Evolutionary conservation across 768 basidiomycete species (phyloP).

Genomic region (Rhizopogon sp.): DNA sequence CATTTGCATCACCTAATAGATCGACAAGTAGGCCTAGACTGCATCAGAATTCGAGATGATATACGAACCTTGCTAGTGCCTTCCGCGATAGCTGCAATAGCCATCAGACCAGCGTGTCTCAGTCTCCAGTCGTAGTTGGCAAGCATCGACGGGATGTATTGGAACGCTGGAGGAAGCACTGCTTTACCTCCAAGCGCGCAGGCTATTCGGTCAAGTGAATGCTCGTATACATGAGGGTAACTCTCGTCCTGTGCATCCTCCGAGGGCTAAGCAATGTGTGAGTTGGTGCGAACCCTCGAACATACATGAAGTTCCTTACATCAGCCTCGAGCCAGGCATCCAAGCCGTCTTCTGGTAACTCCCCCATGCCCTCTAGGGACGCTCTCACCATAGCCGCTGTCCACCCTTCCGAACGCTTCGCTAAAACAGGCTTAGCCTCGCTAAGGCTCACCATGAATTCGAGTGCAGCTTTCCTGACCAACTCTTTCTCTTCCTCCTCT

Average conservation of each 20-base stretch:
- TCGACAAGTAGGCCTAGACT: slow-evolving; percentile 1
- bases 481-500: slow-evolving; percentile 62
- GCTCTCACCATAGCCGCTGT: slow-evolving; percentile 63
- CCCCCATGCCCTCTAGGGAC: slow-evolving; percentile 80
- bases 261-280: slow-evolving; percentile 43
- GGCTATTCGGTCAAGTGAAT: slow-evolving; percentile 76
- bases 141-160: slow-evolving; percentile 79
- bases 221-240: slow-evolving; percentile 76
- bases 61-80: slow-evolving; percentile 63
- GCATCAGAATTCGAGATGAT: not conserved
- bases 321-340: slow-evolving; percentile 69
- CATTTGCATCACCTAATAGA: slow-evolving; percentile 63
- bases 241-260: slow-evolving; percentile 55
- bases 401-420: slow-evolving; percentile 66
- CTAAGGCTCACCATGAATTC: slow-evolving; percentile 83
- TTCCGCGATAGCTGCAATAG: slow-evolving; percentile 81
- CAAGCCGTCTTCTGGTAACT: slow-evolving; percentile 58
- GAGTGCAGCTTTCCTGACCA: slow-evolving; percentile 65
- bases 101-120: slow-evolving; percentile 83
- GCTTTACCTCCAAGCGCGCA: slow-evolving; percentile 73
- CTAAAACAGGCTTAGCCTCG: slow-evolving; percentile 70
- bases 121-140: slow-evolving; percentile 79
- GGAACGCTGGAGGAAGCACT: slow-evolving; percentile 76
- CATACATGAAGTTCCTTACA: slow-evolving; percentile 37
- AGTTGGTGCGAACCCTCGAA: not conserved